Conservation (phyloP, 2,329 filamentous ascomycete genomes). For the Bipolaris bicolor region DNA sequence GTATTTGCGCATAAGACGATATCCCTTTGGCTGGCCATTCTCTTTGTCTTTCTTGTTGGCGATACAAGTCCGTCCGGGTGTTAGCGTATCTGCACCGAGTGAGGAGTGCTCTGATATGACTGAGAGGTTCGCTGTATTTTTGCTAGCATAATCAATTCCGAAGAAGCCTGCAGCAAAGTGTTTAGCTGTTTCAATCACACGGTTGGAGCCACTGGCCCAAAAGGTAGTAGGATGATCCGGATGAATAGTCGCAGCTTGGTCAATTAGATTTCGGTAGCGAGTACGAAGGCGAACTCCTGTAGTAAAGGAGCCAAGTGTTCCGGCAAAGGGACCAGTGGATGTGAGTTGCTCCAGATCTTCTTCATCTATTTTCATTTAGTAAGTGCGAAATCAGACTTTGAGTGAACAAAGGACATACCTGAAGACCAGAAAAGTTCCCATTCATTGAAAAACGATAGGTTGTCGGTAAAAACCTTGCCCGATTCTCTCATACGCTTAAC, state of each 20-base stretch:
- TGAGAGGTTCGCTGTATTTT: constrained; percentile 49
- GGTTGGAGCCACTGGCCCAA: constrained; percentile 62
- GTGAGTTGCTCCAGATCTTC: constrained; percentile 61
- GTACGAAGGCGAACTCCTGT: constrained; percentile 62
- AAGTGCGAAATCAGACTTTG: constrained; percentile 7
- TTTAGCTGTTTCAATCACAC: constrained; percentile 63
- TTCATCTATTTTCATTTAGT: constrained; percentile 30
- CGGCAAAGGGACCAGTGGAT: constrained; percentile 62
- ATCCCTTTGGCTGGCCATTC: constrained; percentile 59
- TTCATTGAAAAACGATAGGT: constrained; percentile 60
- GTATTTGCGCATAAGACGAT: constrained; percentile 55
- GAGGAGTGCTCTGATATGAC: constrained; percentile 60
- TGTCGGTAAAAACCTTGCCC: constrained; percentile 54
- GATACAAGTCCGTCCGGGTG: constrained; percentile 58
- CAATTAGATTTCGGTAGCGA: constrained; percentile 58
- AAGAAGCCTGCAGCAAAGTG: constrained; percentile 64
- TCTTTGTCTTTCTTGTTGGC: constrained; percentile 48
- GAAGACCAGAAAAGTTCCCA: constrained; percentile 62
- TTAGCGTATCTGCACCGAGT: constrained; percentile 62
- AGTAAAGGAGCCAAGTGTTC: constrained; percentile 60
- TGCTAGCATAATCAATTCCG: constrained; percentile 55
- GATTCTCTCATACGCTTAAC: constrained; percentile 54
- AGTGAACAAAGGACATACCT: constrained; percentile 26
- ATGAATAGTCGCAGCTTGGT: constrained; percentile 22
- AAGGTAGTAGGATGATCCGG: constrained; percentile 36